Percentiles rank a stretch among this genome's conserved stretches.
These are phyloP conservation scores for Botrytis elliptica DNA, from an alignment of 2,329 filamentous ascomycete species.

Conservation along the genomic window DNA sequence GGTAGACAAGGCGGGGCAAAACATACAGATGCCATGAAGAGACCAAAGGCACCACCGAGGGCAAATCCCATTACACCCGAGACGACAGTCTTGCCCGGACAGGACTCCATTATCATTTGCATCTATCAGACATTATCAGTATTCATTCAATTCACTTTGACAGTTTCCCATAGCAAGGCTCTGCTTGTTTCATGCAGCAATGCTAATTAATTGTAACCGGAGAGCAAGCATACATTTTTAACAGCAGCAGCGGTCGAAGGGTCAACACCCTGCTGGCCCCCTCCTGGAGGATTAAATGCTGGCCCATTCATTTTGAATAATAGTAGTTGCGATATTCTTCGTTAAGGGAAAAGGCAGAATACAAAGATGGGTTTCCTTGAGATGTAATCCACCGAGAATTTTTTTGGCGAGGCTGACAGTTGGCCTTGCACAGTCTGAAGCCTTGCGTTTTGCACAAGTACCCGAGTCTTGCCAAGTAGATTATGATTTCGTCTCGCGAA, in stretches of 20 bases:
- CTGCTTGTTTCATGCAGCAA: background rate
- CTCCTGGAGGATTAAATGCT: slow-evolving; percentile 25
- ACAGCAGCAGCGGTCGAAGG: slow-evolving; percentile 37
- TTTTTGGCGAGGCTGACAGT: slow-evolving; percentile 20
- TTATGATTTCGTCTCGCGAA: background rate
- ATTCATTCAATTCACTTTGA: background rate
- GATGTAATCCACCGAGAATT: slow-evolving; percentile 8
- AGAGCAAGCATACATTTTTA: slow-evolving; percentile 33
- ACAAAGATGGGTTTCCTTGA: background rate
- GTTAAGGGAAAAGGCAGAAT: background rate
- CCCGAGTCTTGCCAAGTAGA: background rate
- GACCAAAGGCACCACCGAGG: slow-evolving; percentile 87
- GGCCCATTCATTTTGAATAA: slow-evolving; percentile 34
- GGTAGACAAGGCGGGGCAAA: slow-evolving; percentile 6
- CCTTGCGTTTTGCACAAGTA: background rate
- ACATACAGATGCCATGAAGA: slow-evolving; percentile 96
- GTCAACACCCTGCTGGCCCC: slow-evolving; percentile 28
- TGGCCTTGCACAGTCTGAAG: slow-evolving; percentile 14
- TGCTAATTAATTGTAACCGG: background rate
- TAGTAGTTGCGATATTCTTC: slow-evolving; percentile 5
- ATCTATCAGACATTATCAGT: slow-evolving; percentile 30
- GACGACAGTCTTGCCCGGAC: slow-evolving; percentile 82
- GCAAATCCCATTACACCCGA: slow-evolving; percentile 92
- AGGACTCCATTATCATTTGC: slow-evolving; percentile 74
- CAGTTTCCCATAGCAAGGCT: background rate